Base-by-base conservation (phyloP, 1,284 basidiomycete species). In the Tylopilus sp. region DNA sequence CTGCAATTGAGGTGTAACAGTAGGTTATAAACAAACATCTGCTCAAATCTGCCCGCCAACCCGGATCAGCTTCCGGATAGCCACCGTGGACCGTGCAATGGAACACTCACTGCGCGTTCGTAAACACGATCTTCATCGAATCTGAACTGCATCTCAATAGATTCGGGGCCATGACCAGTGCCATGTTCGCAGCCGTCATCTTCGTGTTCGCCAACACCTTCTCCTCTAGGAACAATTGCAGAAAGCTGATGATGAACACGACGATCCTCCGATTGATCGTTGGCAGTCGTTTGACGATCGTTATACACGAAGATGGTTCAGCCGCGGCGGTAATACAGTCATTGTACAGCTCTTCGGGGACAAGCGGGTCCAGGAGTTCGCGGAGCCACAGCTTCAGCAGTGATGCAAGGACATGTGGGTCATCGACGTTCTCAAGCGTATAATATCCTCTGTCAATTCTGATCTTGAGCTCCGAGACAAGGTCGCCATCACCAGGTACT, bases 311-410 rank as follows among this genome's bases (percentile, higher is more conserved):
- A 18, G 78, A 74, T 1, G 86, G 78, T 40, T 88, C 80, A 45
- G 78, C 72, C 4, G 87, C 78, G 49, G 79, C 78, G 21, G 80
- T 79, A 46, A 91, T 82, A 63, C 91, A 91, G 65, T 92, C 90
- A 59, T 92, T 89, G 71, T 92, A 90, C 73, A 91, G 74, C 67
- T 91, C 87, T 49, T 86, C 79, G 3, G 93, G 93, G 18, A 97
- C 80, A 39, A 96, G 76, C 11, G 93, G 93, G 56, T 93, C 88
- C 59, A 84, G 81, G 15, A 96, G 79, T 67, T 97, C 93, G 40
- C 93, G 80, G 12, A 96, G 75, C 92, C 92, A 97, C 8, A 95
- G 77, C 71, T 97, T 96, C 69, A 95, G 78, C 40, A 94, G 73
- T 2, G 88, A 91, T 5, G 91, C 90, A 2, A 91, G 82, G 41